phyloP scores from a whole-genome alignment of 2,329 filamentous ascomycete species.

The Colletotrichum higginsianum region DNA sequence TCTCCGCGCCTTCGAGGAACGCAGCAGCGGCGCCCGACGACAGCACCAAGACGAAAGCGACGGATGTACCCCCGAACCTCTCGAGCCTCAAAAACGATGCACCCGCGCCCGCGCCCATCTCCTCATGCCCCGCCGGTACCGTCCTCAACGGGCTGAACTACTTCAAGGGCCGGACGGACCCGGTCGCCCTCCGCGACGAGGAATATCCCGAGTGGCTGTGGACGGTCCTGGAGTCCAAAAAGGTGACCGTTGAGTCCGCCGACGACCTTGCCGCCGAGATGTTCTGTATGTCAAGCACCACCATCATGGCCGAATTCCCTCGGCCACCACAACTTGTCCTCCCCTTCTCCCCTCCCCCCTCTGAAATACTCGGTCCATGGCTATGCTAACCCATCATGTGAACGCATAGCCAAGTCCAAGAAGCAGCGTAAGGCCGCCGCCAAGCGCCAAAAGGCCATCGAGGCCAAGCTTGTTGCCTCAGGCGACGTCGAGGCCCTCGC shows the following conservation, averaged over 20 bases:
- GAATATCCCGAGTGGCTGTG: slow-evolving; percentile 89
- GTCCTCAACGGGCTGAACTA: slow-evolving; percentile 83
- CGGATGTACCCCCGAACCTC: slow-evolving; percentile 47
- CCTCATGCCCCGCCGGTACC: slow-evolving; percentile 77
- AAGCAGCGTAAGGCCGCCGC: slow-evolving; percentile 82
- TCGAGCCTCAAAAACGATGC: slow-evolving; percentile 50
- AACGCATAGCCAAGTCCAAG: slow-evolving; percentile 80
- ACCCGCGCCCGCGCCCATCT: slow-evolving; percentile 53
- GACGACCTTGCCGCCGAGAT: slow-evolving; percentile 77
- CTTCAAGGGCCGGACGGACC: slow-evolving; percentile 80
- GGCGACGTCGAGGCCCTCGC: slow-evolving; percentile 77
- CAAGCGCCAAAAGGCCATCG: slow-evolving; percentile 71
- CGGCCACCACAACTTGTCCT: neutral
- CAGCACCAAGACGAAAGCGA: slow-evolving; percentile 53
- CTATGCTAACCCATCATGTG: neutral
- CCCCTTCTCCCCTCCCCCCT: neutral
- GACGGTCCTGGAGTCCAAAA: slow-evolving; percentile 76
- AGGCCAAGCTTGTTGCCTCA: slow-evolving; percentile 73
- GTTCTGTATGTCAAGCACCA: slow-evolving; percentile 75
- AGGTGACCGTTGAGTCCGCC: slow-evolving; percentile 64
- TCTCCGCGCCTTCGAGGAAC: slow-evolving; percentile 47
- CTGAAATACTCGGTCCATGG: neutral
- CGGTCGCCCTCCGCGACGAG: slow-evolving; percentile 79
- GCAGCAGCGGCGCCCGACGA: slow-evolving; percentile 36
- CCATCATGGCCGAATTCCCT: neutral